Evolutionary conservation across 495 filamentous ascomycete species (phyloP), one percentile per base, ranked within the genome.

Genomic region (Aspergillus coremiiformis): DNA sequence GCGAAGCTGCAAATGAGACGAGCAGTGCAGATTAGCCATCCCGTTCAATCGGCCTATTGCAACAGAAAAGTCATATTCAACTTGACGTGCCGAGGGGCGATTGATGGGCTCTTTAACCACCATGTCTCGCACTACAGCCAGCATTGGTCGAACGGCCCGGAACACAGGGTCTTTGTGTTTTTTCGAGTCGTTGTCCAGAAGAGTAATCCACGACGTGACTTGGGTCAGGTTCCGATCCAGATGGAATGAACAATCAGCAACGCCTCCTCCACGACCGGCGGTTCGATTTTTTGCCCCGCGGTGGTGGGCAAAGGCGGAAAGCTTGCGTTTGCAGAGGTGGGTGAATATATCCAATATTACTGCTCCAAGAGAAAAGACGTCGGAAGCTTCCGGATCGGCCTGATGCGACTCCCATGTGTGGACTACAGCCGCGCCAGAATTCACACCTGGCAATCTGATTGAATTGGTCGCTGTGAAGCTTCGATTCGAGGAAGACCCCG

Each of bases 241-340:
- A 63, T 96, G 91, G 67, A 91, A 97, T 0, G 85, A 89, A 1
- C 84, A 79, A 59, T 95, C 87, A 9, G 85, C 79, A 23, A 84
- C 79, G 2, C 84, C 84, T 51, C 84, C 85, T 19, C 79, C 79
- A 12, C 86, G 77, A 11, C 86, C 84, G 6, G 77, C 71, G 15
- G 78, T 78, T 30, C 79, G 78, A 65, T 91, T 87, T 47, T 87
- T 84, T 0, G 81, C 76, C 3, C 79, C 74, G 6, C 91, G 88
- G 61, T 92, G 85, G 11, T 82, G 77, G 5, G 80, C 68, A 60
- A 95, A 95, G 19, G 84, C 77, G 17, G 80, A 77, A 0, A 82
- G 73, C 26, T 84, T 82, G 46, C 84, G 82, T 57, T 91, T 89
- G 62, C 89, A 77, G 33, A 91, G 72, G 17, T 90, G 76, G 5